phyloP scores from a whole-genome alignment of 345 rosid species.

The Eucalyptus marginata region DNA sequence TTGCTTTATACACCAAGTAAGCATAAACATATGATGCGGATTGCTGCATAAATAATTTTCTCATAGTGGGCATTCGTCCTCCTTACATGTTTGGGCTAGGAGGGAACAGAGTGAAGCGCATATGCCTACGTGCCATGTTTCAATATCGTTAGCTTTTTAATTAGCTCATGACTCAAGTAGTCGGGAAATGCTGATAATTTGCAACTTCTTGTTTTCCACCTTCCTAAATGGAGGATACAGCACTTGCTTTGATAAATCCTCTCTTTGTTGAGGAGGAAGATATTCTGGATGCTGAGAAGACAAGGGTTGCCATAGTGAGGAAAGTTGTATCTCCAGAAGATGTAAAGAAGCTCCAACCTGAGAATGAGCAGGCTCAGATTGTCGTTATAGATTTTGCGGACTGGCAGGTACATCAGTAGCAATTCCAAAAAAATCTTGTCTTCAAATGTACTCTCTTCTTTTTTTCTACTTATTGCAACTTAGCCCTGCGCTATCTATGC shows the following conservation, averaged over 20 bases:
- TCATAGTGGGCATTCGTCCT: background rate
- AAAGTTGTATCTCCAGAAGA: constrained; percentile 56
- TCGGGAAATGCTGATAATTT: background rate
- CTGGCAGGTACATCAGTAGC: constrained; percentile 56
- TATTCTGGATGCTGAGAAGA: constrained; percentile 27
- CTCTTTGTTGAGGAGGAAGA: constrained; percentile 37
- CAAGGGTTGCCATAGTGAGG: constrained; percentile 35
- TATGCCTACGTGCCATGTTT: background rate
- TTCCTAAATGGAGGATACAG: constrained; percentile 30
- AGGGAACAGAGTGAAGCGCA: background rate
- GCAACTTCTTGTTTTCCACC: background rate
- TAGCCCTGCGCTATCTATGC: background rate
- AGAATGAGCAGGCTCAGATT: constrained; percentile 22
- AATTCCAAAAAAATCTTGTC: background rate
- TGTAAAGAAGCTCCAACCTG: constrained; percentile 41
- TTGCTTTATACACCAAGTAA: background rate
- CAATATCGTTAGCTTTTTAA: background rate
- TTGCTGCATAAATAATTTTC: background rate
- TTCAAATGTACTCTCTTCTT: background rate
- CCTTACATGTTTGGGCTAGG: background rate
- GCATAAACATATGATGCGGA: background rate
- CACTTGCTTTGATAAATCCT: constrained; percentile 48
- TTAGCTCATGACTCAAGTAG: background rate
- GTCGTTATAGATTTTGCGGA: constrained; percentile 52
- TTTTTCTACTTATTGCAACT: background rate